A percentile compares a stretch with the other conserved stretches of the same genome.
These are phyloP conservation scores for Acacia crassicarpa DNA, from an alignment of 306 rosid genomes.

Conservation along the genomic window DNA sequence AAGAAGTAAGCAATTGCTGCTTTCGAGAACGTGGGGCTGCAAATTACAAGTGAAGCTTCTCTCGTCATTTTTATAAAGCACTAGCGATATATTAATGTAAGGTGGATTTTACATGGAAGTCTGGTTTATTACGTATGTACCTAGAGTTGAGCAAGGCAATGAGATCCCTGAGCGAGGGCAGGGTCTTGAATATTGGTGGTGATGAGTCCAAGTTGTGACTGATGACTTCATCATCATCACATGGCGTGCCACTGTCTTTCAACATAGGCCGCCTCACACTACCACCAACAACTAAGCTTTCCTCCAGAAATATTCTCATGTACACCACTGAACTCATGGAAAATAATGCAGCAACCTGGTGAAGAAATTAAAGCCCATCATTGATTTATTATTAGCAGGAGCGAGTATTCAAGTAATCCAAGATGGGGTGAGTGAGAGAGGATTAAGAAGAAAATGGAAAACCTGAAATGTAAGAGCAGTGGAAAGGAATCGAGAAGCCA, in stretches of 20 bases:
- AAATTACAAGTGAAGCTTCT: slow-evolving; percentile 1
- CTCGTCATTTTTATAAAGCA: background rate
- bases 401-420: too few relatives aligned
- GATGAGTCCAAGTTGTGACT: slow-evolving; percentile 24
- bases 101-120: too few relatives aligned
- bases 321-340: slow-evolving; percentile 61
- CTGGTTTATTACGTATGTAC: slow-evolving; percentile 47
- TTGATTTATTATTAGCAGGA: background rate
- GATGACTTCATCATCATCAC: slow-evolving; percentile 3
- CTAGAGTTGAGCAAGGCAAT: slow-evolving; percentile 55
- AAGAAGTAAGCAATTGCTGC: slow-evolving; percentile 70
- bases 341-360: slow-evolving; percentile 64
- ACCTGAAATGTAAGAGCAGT: slow-evolving; percentile 70
- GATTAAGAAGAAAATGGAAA: background rate
- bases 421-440: background rate
- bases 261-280: slow-evolving; percentile 58
- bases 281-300: slow-evolving; percentile 41
- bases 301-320: slow-evolving; percentile 85
- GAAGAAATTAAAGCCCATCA: background rate
- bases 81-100: too few relatives aligned
- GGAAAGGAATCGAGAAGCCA: slow-evolving; percentile 76
- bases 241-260: slow-evolving; percentile 35
- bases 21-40: slow-evolving; percentile 75
- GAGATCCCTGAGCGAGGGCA: slow-evolving; percentile 47
- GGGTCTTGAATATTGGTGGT: slow-evolving; percentile 26